A percentile compares a stretch with the other conserved stretches of the same genome.
Evolutionary conservation across 306 rosid genomes (phyloP).

Genomic region (Ochetophila trinervis): DNA sequence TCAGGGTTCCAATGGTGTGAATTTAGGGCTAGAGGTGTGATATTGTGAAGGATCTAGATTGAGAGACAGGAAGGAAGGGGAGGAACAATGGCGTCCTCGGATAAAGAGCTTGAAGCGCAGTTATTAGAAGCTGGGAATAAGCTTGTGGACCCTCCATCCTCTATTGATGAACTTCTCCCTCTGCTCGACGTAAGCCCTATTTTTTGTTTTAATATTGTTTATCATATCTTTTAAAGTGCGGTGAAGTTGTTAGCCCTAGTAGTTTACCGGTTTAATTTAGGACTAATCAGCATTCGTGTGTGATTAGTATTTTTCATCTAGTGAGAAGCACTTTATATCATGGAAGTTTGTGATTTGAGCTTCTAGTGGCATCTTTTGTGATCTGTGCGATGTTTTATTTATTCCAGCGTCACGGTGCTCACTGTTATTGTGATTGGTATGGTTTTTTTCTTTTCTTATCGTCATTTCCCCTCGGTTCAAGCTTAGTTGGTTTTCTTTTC

Average conservation of each 20-base stretch:
- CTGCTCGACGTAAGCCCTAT: constrained; percentile 62
- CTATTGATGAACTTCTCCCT: constrained; percentile 65
- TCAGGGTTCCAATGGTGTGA: constrained; percentile 45
- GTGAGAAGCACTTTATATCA: not conserved
- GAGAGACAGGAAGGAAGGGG: not conserved
- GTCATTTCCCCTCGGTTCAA: not conserved
- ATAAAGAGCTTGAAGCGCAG: constrained; percentile 52
- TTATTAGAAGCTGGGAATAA: constrained; percentile 65
- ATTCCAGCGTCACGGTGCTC: constrained; percentile 4
- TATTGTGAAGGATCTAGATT: constrained; percentile 48
- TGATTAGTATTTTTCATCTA: constrained; percentile 4
- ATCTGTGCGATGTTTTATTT: constrained; percentile 11
- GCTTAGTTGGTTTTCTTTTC: not conserved
- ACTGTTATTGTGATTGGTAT: not conserved
- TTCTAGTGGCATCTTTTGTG: not conserved
- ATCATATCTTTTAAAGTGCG: no score
- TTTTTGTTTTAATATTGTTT: not conserved
- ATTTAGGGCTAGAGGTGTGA: constrained; percentile 22
- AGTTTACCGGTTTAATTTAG: no score
- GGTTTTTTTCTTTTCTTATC: not conserved
- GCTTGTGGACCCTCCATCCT: constrained; percentile 70
- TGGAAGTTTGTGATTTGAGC: constrained; percentile 13
- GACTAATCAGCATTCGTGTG: not conserved
- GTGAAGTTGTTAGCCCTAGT: constrained; percentile 7
- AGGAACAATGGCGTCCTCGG: constrained; percentile 53